These are phyloP conservation scores for Irpex lacteus DNA, from an alignment of 1,284 basidiomycete genomes.

Conservation along the genomic window DNA sequence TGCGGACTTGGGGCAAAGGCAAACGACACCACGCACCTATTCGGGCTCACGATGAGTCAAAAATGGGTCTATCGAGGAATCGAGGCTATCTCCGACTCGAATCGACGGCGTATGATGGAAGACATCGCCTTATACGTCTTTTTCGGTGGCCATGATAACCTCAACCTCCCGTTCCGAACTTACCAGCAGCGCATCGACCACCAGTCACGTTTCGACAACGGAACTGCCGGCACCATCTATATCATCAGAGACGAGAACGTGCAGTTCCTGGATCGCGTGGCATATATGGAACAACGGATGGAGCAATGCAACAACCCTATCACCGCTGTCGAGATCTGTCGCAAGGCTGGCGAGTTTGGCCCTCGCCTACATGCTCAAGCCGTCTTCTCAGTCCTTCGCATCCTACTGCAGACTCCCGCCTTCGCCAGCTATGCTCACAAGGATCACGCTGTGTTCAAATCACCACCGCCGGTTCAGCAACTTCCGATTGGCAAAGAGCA, in stretches of 20 bases:
- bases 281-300: slow-evolving; percentile 20
- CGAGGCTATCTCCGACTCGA: slow-evolving; percentile 1
- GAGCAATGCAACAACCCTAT: slow-evolving; percentile 23
- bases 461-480: slow-evolving; percentile 2
- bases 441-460: background rate
- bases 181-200: slow-evolving; percentile 36
- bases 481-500: slow-evolving; percentile 9
- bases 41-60: slow-evolving; percentile 29
- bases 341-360: slow-evolving; percentile 6
- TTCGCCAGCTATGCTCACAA: slow-evolving; percentile 10
- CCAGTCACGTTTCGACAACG: slow-evolving; percentile 32
- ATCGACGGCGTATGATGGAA: background rate
- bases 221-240: slow-evolving; percentile 35
- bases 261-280: slow-evolving; percentile 18
- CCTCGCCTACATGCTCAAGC: slow-evolving; percentile 1
- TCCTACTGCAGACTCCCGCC: background rate
- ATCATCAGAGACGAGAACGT: slow-evolving; percentile 21
- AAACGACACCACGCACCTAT: slow-evolving; percentile 25
- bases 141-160: slow-evolving; percentile 36
- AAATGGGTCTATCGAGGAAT: slow-evolving; percentile 21
- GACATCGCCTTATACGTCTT: slow-evolving; percentile 22
- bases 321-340: slow-evolving; percentile 20
- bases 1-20: slow-evolving; percentile 23
- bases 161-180: slow-evolving; percentile 33
- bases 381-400: background rate